These are phyloP conservation scores for Cyamopsis tetragonoloba DNA, from an alignment of 306 rosid genomes.

Conservation along the genomic window DNA sequence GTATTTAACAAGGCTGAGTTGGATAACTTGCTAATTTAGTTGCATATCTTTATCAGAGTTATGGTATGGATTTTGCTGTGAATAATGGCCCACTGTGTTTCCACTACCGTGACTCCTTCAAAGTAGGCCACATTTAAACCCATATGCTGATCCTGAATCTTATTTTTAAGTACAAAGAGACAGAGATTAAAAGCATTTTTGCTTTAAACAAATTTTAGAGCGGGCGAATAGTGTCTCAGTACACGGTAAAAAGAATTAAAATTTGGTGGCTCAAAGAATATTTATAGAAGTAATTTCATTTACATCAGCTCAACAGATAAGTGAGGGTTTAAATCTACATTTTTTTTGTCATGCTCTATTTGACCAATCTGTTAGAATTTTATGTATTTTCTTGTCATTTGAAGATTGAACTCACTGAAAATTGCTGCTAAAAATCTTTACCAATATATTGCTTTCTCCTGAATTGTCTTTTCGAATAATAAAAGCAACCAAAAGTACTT, in stretches of 20 bases:
- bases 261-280: too few relatives aligned
- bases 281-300: too few relatives aligned
- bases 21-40: constrained; percentile 14
- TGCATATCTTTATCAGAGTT: constrained; percentile 13
- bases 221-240: too few relatives aligned
- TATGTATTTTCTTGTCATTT: constrained; percentile 26
- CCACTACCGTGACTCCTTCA: constrained; percentile 28
- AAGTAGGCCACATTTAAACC: constrained; percentile 34
- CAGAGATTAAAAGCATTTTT: constrained; percentile 3
- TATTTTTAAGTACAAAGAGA: neutral
- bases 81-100: constrained; percentile 25
- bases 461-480: neutral
- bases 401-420: constrained; percentile 20
- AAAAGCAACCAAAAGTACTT: neutral
- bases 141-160: neutral
- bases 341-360: too few relatives aligned
- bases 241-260: too few relatives aligned
- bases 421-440: constrained; percentile 7
- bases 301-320: too few relatives aligned
- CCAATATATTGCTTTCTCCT: neutral
- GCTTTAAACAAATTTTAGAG: too few relatives aligned
- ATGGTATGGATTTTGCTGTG: constrained; percentile 7
- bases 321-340: too few relatives aligned
- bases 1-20: constrained; percentile 23
- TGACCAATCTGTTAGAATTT: too few relatives aligned